These are phyloP conservation scores for Elongisporangium prolatum DNA, from an alignment of 352 stramenopile genomes.

Conservation along the genomic window DNA sequence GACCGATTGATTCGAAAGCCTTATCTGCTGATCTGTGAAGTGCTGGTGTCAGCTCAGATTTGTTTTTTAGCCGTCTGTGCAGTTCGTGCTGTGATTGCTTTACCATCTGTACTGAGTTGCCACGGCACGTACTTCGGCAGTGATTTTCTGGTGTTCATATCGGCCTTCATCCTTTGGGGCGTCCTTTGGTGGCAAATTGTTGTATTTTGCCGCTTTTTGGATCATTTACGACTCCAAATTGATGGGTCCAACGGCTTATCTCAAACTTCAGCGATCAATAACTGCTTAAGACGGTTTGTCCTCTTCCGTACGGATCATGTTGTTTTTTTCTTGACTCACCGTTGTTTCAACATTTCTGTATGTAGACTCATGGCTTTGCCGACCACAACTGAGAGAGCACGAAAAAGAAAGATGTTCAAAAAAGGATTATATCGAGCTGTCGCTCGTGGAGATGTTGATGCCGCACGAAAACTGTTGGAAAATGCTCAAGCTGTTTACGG, in stretches of 20 bases:
- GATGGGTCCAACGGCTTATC: conserved; percentile 58
- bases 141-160: conserved; percentile 54
- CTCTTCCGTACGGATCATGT: not conserved
- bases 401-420: conserved; percentile 44
- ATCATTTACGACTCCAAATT: conserved; percentile 70
- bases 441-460: conserved; percentile 35
- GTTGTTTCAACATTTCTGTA: not conserved
- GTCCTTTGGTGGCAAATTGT: conserved; percentile 62
- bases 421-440: conserved; percentile 63
- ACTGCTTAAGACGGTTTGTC: conserved; percentile 27
- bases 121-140: conserved; percentile 22
- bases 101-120: conserved; percentile 44
- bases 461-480: conserved; percentile 35
- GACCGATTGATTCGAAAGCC: conserved; percentile 55
- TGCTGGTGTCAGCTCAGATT: conserved; percentile 50
- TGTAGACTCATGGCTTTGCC: conserved; percentile 30
- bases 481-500: conserved; percentile 25
- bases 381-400: conserved; percentile 15
- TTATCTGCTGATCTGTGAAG: conserved; percentile 66
- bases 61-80: conserved; percentile 59
- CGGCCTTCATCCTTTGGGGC: conserved; percentile 42
- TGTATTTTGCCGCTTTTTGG: conserved; percentile 68
- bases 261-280: conserved; percentile 54
- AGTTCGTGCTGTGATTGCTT: conserved; percentile 28
- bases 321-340: not conserved